Evolutionary conservation across 1,284 basidiomycete species (phyloP).

Genomic region (Marasmius oreades): DNA sequence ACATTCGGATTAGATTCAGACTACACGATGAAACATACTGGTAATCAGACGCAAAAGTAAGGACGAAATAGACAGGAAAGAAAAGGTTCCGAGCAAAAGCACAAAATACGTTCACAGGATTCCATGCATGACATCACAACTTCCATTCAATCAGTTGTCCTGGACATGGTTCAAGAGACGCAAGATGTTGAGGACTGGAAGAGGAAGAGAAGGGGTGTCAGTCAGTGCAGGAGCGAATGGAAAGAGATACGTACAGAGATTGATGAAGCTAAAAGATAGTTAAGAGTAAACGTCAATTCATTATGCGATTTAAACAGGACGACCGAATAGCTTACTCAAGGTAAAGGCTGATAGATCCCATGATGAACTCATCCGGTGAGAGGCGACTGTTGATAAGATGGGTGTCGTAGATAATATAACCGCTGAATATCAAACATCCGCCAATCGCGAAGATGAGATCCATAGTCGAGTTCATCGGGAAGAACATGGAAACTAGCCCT

Average conservation of each 20-base stretch:
- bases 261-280: slow-evolving; percentile 51
- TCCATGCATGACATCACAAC: too few relatives aligned
- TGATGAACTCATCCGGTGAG: slow-evolving; percentile 85
- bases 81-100: too few relatives aligned
- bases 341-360: slow-evolving; percentile 84
- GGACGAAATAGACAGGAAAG: too few relatives aligned
- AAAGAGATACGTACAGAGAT: slow-evolving; percentile 57
- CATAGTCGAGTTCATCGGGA: slow-evolving; percentile 75
- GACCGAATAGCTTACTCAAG: slow-evolving; percentile 62
- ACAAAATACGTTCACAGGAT: too few relatives aligned
- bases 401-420: slow-evolving; percentile 84
- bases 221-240: slow-evolving; percentile 1
- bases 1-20: too few relatives aligned
- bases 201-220: slow-evolving; percentile 11
- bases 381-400: slow-evolving; percentile 78
- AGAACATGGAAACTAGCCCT: slow-evolving; percentile 73
- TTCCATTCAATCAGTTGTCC: background rate
- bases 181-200: slow-evolving; percentile 69
- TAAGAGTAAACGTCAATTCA: slow-evolving; percentile 7
- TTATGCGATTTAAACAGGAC: slow-evolving; percentile 1
- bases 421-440: slow-evolving; percentile 82
- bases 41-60: too few relatives aligned
- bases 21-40: too few relatives aligned
- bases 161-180: slow-evolving; percentile 62
- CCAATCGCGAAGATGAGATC: slow-evolving; percentile 77